A percentile compares a stretch with the other conserved stretches of the same genome.
Conservation (phyloP, 495 filamentous ascomycete species). For the Friedmanniomyces endolithicus region DNA sequence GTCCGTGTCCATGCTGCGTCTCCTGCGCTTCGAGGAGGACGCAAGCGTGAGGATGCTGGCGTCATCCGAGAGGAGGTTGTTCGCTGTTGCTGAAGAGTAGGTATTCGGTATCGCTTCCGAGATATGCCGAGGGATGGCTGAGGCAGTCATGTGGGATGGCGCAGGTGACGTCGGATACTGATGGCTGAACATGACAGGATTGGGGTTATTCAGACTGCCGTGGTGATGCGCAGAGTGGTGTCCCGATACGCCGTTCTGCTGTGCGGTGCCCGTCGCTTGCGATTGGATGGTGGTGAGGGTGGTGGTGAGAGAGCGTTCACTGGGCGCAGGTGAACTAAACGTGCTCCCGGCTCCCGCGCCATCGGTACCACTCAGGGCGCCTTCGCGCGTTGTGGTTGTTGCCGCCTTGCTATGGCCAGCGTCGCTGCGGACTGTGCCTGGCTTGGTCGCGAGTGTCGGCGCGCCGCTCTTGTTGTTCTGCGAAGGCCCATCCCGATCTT, state of each 20-base stretch:
- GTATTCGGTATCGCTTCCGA: constrained; percentile 55
- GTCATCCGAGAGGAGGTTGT: constrained; percentile 85
- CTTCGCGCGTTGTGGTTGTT: constrained; percentile 55
- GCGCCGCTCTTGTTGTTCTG: constrained; percentile 56
- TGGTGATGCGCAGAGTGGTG: constrained; percentile 37
- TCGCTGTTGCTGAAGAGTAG: constrained; percentile 79
- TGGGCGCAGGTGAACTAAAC: constrained; percentile 88
- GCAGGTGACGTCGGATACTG: constrained; percentile 68
- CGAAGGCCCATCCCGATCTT: constrained; percentile 36
- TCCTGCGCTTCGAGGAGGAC: constrained; percentile 81
- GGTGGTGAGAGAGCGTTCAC: constrained; percentile 80
- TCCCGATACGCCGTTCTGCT: constrained; percentile 31
- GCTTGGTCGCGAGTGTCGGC: constrained; percentile 69
- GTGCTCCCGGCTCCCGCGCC: constrained; percentile 64
- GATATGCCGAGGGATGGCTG: constrained; percentile 71
- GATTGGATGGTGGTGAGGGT: constrained; percentile 96
- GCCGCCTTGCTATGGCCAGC: constrained; percentile 65
- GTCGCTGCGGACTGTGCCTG: constrained; percentile 60
- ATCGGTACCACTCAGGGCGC: constrained; percentile 50
- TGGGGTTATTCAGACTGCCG: constrained; percentile 20
- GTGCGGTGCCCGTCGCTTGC: constrained; percentile 52
- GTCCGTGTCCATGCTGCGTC: constrained; percentile 88
- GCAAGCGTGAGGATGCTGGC: constrained; percentile 94
- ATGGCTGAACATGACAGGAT: constrained; percentile 67
- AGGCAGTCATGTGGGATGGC: constrained; percentile 33